Conservation (phyloP, 495 filamentous ascomycete genomes). For the Podospora pseudoanserina region DNA sequence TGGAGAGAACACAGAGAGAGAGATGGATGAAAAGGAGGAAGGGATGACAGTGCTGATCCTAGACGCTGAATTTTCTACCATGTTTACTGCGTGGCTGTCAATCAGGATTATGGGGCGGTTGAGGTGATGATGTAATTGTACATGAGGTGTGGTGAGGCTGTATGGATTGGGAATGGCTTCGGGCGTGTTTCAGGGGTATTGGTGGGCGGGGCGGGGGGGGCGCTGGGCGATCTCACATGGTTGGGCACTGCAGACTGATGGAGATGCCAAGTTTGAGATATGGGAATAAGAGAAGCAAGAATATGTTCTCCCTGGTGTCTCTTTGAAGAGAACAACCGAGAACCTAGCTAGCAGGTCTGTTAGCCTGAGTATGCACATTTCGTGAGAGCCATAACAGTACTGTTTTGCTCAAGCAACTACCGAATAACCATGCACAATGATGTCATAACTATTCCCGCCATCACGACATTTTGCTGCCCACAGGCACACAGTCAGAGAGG, state of each 20-base stretch:
- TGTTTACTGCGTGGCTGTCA: not conserved
- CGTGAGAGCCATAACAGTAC: not conserved
- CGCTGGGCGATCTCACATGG: not conserved
- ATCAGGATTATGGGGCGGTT: not conserved
- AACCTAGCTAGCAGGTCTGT: no score
- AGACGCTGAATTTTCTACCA: not conserved
- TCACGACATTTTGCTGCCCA: no score
- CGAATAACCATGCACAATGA: not conserved
- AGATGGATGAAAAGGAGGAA: not conserved
- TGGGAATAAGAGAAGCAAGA: not conserved
- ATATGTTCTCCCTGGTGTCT: no score
- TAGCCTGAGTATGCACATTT: no score
- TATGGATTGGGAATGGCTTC: not conserved
- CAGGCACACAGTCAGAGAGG: no score
- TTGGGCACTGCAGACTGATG: not conserved
- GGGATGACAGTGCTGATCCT: not conserved
- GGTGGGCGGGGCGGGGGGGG: not conserved
- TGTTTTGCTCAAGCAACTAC: not conserved
- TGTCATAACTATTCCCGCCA: not conserved
- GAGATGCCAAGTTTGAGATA: not conserved
- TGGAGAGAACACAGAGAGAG: not conserved
- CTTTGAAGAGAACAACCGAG: no score
- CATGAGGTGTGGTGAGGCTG: conserved; percentile 12
- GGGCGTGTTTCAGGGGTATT: not conserved
- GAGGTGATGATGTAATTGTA: conserved; percentile 25